Percentiles rank a stretch among this genome's conserved stretches.
These are phyloP conservation scores for Hypoxylon sp. DNA, from an alignment of 2,329 filamentous ascomycete genomes.

Conservation along the genomic window DNA sequence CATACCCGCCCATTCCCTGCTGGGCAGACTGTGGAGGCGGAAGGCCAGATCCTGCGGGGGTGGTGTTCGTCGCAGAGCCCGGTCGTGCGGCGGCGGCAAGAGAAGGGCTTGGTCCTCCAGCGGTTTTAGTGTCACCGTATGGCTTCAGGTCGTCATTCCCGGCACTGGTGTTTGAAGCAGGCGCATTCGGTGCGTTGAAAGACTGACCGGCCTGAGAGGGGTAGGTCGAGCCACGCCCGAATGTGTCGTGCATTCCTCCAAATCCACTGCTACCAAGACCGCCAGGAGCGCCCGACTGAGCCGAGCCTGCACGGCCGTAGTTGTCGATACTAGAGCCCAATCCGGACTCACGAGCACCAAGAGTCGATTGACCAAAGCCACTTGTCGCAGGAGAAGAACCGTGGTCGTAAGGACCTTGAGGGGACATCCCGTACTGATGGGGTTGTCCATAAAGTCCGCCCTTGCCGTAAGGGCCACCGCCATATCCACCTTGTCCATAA, in stretches of 20 bases:
- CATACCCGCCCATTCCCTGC: constrained; percentile 68
- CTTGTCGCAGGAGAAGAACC: constrained; percentile 65
- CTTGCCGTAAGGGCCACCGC: constrained; percentile 68
- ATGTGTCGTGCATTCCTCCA: constrained; percentile 69
- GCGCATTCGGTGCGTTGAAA: constrained; percentile 65
- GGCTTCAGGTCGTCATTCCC: constrained; percentile 71
- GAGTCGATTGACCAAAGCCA: constrained; percentile 68
- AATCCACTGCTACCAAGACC: constrained; percentile 67
- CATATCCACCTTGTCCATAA: constrained; percentile 68
- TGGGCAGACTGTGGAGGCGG: constrained; percentile 69
- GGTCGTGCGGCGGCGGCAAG: constrained; percentile 69
- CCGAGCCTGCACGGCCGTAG: constrained; percentile 66
- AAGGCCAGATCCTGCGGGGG: constrained; percentile 67
- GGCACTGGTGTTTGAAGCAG: constrained; percentile 61
- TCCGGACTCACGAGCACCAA: constrained; percentile 66
- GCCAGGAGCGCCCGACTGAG: constrained; percentile 65
- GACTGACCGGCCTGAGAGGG: constrained; percentile 69
- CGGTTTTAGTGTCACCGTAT: constrained; percentile 69
- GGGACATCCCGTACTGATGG: constrained; percentile 68
- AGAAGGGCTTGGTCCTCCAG: constrained; percentile 69
- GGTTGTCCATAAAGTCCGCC: constrained; percentile 69
- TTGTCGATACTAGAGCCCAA: constrained; percentile 67
- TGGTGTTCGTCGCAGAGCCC: constrained; percentile 70
- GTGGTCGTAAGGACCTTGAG: constrained; percentile 71
- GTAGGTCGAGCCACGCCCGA: constrained; percentile 68